Conservation (phyloP, 345 rosid species). For the Psidium friedrichsthalianum region DNA sequence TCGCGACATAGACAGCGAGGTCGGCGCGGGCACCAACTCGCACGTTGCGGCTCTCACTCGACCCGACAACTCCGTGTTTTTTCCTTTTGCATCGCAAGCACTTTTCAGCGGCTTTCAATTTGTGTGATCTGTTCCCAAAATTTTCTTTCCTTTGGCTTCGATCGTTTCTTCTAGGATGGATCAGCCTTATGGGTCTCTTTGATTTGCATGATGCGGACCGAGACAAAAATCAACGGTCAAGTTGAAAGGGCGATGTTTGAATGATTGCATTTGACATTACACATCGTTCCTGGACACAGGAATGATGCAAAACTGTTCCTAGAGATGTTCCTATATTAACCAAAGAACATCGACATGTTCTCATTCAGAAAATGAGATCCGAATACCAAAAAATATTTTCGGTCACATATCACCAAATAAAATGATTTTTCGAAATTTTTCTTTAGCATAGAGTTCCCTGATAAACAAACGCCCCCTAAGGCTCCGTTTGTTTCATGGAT, state of each 20-base stretch:
- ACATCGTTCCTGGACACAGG: background rate
- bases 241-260: background rate
- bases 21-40: background rate
- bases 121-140: background rate
- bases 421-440: too few species aligned
- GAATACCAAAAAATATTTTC: too few species aligned
- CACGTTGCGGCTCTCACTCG: background rate
- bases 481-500: too few species aligned
- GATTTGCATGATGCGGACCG: background rate
- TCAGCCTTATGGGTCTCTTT: background rate
- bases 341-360: too few species aligned
- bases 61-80: background rate
- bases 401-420: too few species aligned
- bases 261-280: background rate
- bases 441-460: too few species aligned
- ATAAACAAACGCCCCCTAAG: background rate
- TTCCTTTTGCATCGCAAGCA: background rate
- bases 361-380: too few species aligned
- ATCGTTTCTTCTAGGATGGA: background rate
- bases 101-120: background rate
- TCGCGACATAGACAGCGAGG: conserved; percentile 1
- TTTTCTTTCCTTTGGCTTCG: background rate
- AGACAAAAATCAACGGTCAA: background rate
- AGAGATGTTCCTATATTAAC: background rate
- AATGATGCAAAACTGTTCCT: background rate